phyloP scores from a whole-genome alignment of 129 eudicot genomes.

The Heracleum sosnowskyi region DNA sequence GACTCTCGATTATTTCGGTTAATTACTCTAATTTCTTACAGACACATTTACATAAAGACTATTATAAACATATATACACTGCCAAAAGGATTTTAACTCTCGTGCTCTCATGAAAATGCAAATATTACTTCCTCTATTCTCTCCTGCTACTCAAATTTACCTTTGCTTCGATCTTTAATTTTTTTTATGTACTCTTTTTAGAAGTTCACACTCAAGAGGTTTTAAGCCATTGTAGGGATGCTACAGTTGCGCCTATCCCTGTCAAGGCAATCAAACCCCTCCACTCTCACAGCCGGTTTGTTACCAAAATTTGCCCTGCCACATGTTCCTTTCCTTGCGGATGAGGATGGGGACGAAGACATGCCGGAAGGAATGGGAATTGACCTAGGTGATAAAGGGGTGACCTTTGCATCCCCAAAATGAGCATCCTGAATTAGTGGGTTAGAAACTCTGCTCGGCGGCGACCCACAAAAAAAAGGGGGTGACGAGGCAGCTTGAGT shows the following conservation, averaged over 20 bases:
- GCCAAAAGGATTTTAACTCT: constrained; percentile 25
- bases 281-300: constrained; percentile 90
- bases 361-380: constrained; percentile 53
- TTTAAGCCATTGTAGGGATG: constrained; percentile 80
- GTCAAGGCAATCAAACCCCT: constrained; percentile 94
- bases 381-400: constrained; percentile 58
- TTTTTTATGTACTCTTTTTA: constrained; percentile 28
- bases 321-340: constrained; percentile 63
- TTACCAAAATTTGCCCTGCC: constrained; percentile 80
- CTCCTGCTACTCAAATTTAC: constrained; percentile 21
- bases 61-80: constrained; percentile 32
- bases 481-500: constrained; percentile 88
- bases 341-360: constrained; percentile 41
- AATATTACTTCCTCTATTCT: constrained; percentile 15
- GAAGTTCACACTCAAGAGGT: constrained; percentile 13
- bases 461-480: constrained; percentile 98
- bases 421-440: constrained; percentile 89
- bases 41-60: constrained; percentile 11
- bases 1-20: constrained; percentile 19
- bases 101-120: constrained; percentile 34
- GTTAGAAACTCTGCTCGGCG: constrained; percentile 99
- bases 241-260: constrained; percentile 91
- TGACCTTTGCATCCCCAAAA: constrained; percentile 62
- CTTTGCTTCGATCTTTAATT: constrained; percentile 13
- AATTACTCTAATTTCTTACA: constrained; percentile 26